phyloP scores from a whole-genome alignment of 768 basidiomycete species.

The Dictyophora rubrovolvata region DNA sequence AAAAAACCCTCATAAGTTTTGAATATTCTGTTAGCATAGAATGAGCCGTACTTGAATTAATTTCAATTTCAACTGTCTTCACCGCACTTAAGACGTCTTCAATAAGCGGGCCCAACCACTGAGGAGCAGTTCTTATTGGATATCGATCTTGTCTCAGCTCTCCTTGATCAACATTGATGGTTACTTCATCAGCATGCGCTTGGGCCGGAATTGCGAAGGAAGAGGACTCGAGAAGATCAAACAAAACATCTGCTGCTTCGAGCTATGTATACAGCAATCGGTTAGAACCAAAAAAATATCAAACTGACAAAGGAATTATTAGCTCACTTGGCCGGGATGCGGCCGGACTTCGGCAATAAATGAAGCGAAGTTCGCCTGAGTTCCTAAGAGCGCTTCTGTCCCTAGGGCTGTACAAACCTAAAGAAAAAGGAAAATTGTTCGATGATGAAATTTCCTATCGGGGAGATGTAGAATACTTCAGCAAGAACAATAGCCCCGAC shows the following conservation, averaged over 20 bases:
- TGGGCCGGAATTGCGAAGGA: constrained; percentile 37
- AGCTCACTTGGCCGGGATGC: constrained; percentile 65
- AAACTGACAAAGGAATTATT: not conserved
- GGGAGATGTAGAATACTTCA: constrained; percentile 13
- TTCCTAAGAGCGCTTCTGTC: constrained; percentile 69
- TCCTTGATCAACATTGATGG: constrained; percentile 62
- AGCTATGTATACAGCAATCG: constrained; percentile 31
- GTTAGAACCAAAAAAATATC: not conserved
- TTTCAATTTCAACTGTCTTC: constrained; percentile 57
- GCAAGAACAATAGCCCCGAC: constrained; percentile 25
- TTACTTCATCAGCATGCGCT: constrained; percentile 57
- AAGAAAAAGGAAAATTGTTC: constrained; percentile 46
- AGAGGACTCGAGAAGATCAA: constrained; percentile 54
- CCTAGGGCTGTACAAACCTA: constrained; percentile 78
- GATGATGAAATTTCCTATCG: not conserved
- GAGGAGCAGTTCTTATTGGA: constrained; percentile 63
- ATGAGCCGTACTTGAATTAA: constrained; percentile 62
- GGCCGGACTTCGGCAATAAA: constrained; percentile 74
- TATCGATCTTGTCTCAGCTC: constrained; percentile 74
- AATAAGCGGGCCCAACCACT: constrained; percentile 80
- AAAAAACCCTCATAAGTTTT: not conserved
- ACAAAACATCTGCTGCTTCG: constrained; percentile 61
- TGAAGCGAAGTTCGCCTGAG: constrained; percentile 59
- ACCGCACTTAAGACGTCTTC: constrained; percentile 65
- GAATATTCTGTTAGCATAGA: not conserved